Evolutionary conservation across 1,139 yeast genomes (phyloP).

Genomic region (Geotrichum aggregatum): DNA sequence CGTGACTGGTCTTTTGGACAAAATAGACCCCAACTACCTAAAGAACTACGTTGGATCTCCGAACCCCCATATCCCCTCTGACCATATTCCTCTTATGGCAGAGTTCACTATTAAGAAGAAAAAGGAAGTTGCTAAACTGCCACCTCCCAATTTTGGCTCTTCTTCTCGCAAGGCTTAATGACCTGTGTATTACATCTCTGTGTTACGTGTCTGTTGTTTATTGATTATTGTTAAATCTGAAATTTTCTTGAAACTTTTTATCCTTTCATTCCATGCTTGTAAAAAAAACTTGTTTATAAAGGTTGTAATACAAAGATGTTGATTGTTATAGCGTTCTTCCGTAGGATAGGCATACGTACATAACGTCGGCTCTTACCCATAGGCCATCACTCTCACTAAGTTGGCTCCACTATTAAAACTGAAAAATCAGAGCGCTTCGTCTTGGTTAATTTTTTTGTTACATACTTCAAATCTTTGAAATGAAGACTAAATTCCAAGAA

Average conservation of each 20-base stretch:
- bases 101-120: constrained; percentile 67
- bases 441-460: not conserved
- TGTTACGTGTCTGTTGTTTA: not conserved
- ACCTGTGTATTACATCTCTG: not conserved
- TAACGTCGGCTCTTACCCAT: too few relatives aligned
- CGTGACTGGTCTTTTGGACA: constrained; percentile 82
- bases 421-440: too few relatives aligned
- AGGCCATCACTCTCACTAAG: too few relatives aligned
- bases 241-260: not conserved
- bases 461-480: not conserved
- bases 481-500: not conserved
- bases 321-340: too few relatives aligned
- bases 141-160: constrained; percentile 32
- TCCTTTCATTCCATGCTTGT: not conserved
- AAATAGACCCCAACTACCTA: constrained; percentile 73
- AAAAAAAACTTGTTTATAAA: not conserved
- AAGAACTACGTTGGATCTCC: constrained; percentile 86
- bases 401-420: not conserved
- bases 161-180: constrained; percentile 10
- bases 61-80: constrained; percentile 89
- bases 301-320: too few relatives aligned
- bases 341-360: too few relatives aligned
- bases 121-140: constrained; percentile 30
- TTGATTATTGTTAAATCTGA: not conserved
- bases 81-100: constrained; percentile 80